Conservation (phyloP, 495 filamentous ascomycete genomes). For the Aspergillus panamensis region DNA sequence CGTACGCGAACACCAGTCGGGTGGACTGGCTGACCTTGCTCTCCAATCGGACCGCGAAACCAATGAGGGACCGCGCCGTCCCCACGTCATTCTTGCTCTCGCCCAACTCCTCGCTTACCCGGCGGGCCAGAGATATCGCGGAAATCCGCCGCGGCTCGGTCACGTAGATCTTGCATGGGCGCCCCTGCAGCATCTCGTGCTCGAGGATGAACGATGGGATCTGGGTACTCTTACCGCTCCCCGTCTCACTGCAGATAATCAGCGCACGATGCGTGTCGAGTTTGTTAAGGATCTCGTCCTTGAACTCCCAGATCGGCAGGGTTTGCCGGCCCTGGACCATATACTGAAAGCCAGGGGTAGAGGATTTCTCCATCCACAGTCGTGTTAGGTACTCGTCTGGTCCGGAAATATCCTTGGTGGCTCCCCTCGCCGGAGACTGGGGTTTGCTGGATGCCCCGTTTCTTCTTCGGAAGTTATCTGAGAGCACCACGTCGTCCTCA, state of each 20-base stretch:
- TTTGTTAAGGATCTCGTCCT: constrained; percentile 65
- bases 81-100: constrained; percentile 79
- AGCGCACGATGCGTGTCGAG: constrained; percentile 75
- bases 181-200: constrained; percentile 74
- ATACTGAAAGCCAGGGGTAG: constrained; percentile 48
- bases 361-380: constrained; percentile 68
- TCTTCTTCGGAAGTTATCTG: constrained; percentile 59
- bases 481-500: constrained; percentile 72
- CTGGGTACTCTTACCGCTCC: constrained; percentile 96
- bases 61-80: constrained; percentile 76
- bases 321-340: constrained; percentile 59
- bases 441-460: constrained; percentile 54
- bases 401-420: constrained; percentile 39
- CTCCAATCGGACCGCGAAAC: constrained; percentile 91
- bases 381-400: constrained; percentile 52
- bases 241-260: constrained; percentile 93
- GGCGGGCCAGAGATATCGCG: constrained; percentile 83
- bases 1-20: constrained; percentile 76
- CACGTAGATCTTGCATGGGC: constrained; percentile 85
- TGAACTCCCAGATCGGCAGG: constrained; percentile 87
- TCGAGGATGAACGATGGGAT: constrained; percentile 90
- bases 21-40: constrained; percentile 77
- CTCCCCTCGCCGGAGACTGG: constrained; percentile 34
- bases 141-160: constrained; percentile 97
- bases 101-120: constrained; percentile 92